Evolutionary conservation across 2,329 filamentous ascomycete genomes (phyloP).

Genomic region (Fusarium metavorans): DNA sequence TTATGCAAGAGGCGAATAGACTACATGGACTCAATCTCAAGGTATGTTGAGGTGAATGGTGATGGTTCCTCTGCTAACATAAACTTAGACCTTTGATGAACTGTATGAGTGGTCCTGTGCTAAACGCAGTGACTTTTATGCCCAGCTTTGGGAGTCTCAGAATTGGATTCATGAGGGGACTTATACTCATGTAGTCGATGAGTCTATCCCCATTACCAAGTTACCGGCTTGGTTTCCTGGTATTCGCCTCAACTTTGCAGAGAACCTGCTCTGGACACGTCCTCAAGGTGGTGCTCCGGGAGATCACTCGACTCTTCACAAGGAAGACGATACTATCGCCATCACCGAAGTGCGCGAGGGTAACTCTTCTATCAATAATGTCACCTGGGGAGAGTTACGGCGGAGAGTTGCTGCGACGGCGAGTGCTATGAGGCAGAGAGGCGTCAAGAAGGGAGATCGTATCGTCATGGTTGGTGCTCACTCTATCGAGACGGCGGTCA

Average conservation of each 20-base stretch:
- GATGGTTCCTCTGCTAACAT: neutral
- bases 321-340: conserved; percentile 78
- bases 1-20: conserved; percentile 74
- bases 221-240: conserved; percentile 84
- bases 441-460: conserved; percentile 78
- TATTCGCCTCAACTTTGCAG: conserved; percentile 79
- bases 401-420: conserved; percentile 68
- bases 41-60: conserved; percentile 53
- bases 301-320: conserved; percentile 65
- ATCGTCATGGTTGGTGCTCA: conserved; percentile 82
- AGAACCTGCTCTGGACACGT: conserved; percentile 79
- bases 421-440: conserved; percentile 74
- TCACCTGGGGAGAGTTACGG: conserved; percentile 78
- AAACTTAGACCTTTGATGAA: conserved; percentile 71
- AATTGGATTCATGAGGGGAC: conserved; percentile 73
- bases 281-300: conserved; percentile 55
- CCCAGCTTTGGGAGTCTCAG: conserved; percentile 69
- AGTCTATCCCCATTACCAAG: conserved; percentile 74
- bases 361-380: conserved; percentile 63
- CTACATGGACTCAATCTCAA: conserved; percentile 68
- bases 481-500: conserved; percentile 77
- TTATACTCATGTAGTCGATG: conserved; percentile 74
- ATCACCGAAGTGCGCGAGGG: conserved; percentile 80
- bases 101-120: conserved; percentile 77
- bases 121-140: conserved; percentile 73